Percentiles rank a stretch among this genome's conserved stretches.
phyloP scores from a whole-genome alignment of 139 green algal genomes.

The Picochlorum sp. region DNA sequence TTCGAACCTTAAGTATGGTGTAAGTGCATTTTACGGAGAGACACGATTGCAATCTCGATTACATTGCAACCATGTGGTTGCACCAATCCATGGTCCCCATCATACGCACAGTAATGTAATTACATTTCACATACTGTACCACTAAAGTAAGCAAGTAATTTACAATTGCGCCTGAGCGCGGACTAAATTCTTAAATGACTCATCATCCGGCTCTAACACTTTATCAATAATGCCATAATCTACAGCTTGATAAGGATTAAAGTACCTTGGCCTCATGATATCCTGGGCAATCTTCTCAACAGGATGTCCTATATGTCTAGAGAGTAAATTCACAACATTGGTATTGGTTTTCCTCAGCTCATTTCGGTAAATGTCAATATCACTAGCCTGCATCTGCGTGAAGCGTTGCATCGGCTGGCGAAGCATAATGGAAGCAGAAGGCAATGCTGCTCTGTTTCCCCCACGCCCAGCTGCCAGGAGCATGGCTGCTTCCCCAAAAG shows the following conservation, averaged over 20 bases:
- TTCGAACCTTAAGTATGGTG: too few relatives aligned
- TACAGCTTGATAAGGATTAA: slow-evolving; percentile 80
- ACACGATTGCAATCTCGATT: too few relatives aligned
- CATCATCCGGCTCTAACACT: slow-evolving; percentile 45
- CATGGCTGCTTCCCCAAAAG: slow-evolving; percentile 94
- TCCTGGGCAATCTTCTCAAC: slow-evolving; percentile 72
- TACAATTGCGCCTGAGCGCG: slow-evolving; percentile 1
- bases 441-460: slow-evolving; percentile 84
- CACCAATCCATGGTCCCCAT: too few relatives aligned
- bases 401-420: slow-evolving; percentile 87
- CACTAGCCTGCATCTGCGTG: slow-evolving; percentile 80
- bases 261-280: slow-evolving; percentile 81
- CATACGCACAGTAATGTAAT: neutral
- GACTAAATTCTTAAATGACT: slow-evolving; percentile 14
- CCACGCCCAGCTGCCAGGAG: slow-evolving; percentile 79
- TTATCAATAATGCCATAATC: slow-evolving; percentile 92
- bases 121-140: neutral
- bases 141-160: neutral
- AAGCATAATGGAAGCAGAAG: slow-evolving; percentile 93
- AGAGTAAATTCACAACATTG: slow-evolving; percentile 70
- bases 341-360: slow-evolving; percentile 79
- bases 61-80: too few relatives aligned
- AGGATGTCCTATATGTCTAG: slow-evolving; percentile 63
- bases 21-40: too few relatives aligned
- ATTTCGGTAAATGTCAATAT: slow-evolving; percentile 95